Evolutionary conservation across 23 red algal species (phyloP).

Genomic region (Gracilaria gracilis): DNA sequence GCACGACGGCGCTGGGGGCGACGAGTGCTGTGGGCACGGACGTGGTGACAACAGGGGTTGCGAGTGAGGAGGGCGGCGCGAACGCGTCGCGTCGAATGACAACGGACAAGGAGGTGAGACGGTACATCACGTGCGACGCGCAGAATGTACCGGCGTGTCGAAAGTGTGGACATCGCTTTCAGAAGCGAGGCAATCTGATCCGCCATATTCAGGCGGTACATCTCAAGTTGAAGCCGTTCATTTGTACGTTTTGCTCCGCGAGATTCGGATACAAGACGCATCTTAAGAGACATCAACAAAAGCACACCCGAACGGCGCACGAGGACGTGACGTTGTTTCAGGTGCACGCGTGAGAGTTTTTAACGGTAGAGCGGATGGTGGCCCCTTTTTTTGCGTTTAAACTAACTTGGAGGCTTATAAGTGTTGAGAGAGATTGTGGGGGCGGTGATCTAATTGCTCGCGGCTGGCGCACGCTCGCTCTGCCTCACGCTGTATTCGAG

Average conservation of each 20-base stretch:
- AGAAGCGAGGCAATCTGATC: conserved; percentile 54
- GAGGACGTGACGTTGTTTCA: conserved; percentile 3
- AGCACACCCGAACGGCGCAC: not conserved
- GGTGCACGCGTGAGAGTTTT: not conserved
- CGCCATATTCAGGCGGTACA: conserved; percentile 70
- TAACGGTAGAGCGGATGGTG: not conserved
- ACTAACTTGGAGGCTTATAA: not conserved
- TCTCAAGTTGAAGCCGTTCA: conserved; percentile 74
- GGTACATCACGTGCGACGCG: conserved; percentile 35
- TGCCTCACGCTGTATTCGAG: no score
- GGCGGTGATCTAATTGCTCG: no score
- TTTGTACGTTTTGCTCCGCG: conserved; percentile 41
- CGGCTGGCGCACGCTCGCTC: no score
- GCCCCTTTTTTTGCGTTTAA: not conserved
- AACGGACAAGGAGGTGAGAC: conserved; percentile 14
- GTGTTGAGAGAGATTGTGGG: no score
- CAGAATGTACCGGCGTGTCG: conserved; percentile 11
- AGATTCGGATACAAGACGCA: conserved; percentile 74
- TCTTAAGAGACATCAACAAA: conserved; percentile 61
- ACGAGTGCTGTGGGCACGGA: no score
- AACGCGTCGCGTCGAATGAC: not conserved
- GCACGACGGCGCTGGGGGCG: no score
- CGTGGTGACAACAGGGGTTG: not conserved
- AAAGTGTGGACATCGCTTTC: conserved; percentile 57
- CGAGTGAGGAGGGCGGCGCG: not conserved